These are phyloP conservation scores for Danielia reshetovae DNA, from an alignment of 805 yeast species.

Conservation along the genomic window DNA sequence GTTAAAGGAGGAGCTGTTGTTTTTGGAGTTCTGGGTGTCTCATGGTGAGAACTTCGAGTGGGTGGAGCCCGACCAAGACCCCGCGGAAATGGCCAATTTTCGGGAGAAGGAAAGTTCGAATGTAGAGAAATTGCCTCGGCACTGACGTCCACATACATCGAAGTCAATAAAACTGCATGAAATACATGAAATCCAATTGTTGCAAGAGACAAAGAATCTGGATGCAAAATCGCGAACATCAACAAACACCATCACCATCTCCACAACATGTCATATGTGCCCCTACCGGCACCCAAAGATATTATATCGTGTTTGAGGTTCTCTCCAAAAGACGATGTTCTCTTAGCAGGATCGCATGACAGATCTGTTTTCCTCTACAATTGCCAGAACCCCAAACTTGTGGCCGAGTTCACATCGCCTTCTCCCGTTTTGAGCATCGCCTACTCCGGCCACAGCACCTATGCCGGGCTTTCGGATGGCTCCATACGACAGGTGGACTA, in stretches of 20 bases:
- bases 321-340: conserved; percentile 11
- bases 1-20: conserved; percentile 31
- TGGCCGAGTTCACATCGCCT: conserved; percentile 7
- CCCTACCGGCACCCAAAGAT: conserved; percentile 9
- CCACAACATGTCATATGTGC: conserved; percentile 7
- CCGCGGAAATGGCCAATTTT: conserved; percentile 45
- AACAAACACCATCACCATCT: neutral
- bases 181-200: too few species aligned
- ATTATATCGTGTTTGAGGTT: conserved; percentile 6
- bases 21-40: conserved; percentile 35
- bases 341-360: conserved; percentile 10
- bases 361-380: conserved; percentile 9
- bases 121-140: too few species aligned
- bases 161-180: too few species aligned
- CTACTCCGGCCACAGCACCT: conserved; percentile 27
- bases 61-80: conserved; percentile 90
- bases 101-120: too few species aligned
- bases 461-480: conserved; percentile 53
- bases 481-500: conserved; percentile 48
- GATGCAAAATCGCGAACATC: too few species aligned
- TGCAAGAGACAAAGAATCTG: too few species aligned
- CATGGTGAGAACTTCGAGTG: conserved; percentile 80
- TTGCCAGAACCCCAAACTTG: conserved; percentile 3
- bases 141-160: too few species aligned
- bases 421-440: conserved; percentile 29